Conservation (phyloP, 2,329 filamentous ascomycete species). For the Neoascochyta sp. region DNA sequence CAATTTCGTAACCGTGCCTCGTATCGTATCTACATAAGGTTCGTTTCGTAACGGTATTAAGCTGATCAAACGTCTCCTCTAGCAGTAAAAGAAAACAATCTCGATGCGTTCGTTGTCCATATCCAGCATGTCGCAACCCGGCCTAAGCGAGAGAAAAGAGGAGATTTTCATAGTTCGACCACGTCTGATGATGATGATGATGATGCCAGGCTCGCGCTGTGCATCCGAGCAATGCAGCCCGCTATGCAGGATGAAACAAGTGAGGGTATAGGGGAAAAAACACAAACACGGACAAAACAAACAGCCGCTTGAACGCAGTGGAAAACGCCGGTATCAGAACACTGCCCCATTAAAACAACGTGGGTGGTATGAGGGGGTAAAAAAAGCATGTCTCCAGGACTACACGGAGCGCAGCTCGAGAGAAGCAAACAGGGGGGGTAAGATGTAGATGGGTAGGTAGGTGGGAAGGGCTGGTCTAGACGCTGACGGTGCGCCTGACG, state of each 20-base stretch:
- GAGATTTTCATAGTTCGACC: slow-evolving; percentile 14
- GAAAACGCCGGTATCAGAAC: slow-evolving; percentile 12
- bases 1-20: not conserved
- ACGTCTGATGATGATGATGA: slow-evolving; percentile 12
- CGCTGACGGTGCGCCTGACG: slow-evolving; percentile 48
- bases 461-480: slow-evolving; percentile 29
- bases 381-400: slow-evolving; percentile 24
- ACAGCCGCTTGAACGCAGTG: slow-evolving; percentile 38
- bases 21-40: not conserved
- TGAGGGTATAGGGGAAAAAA: too few species aligned
- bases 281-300: too few species aligned
- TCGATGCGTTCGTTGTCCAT: slow-evolving; percentile 21
- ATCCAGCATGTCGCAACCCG: slow-evolving; percentile 32
- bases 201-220: slow-evolving; percentile 7
- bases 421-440: slow-evolving; percentile 9
- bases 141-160: slow-evolving; percentile 2
- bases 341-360: slow-evolving; percentile 11
- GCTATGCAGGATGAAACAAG: slow-evolving; percentile 27
- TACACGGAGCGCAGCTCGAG: slow-evolving; percentile 31
- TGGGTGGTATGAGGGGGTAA: slow-evolving; percentile 1
- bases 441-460: not conserved
- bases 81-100: not conserved
- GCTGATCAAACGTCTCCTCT: not conserved
- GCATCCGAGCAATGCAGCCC: slow-evolving; percentile 15
- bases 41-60: not conserved